Evolutionary conservation across 495 filamentous ascomycete species (phyloP).

Genomic region (Xylaria cubensis): DNA sequence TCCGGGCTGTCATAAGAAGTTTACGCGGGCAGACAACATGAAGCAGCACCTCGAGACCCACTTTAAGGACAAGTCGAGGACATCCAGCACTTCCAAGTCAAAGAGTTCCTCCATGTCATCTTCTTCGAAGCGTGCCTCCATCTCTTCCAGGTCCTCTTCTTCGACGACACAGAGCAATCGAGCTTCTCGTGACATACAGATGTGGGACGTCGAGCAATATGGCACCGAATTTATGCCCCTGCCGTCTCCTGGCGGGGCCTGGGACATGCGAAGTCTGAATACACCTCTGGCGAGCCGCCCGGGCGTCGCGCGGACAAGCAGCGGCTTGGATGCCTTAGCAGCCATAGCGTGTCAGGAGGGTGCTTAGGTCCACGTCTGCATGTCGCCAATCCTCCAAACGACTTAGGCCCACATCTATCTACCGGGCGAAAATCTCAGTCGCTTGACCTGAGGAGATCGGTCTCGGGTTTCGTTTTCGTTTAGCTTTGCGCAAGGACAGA

Average conservation of each 20-base stretch:
- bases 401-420: not conserved
- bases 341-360: slow-evolving; percentile 49
- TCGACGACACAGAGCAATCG: slow-evolving; percentile 34
- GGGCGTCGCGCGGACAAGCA: slow-evolving; percentile 41
- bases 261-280: slow-evolving; percentile 54
- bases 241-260: slow-evolving; percentile 45
- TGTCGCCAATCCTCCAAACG: not conserved
- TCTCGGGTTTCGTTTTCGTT: not conserved
- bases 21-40: slow-evolving; percentile 98
- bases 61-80: slow-evolving; percentile 60
- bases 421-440: not conserved
- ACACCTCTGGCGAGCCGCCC: slow-evolving; percentile 47
- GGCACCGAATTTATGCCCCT: slow-evolving; percentile 30
- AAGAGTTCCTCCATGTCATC: slow-evolving; percentile 47
- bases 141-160: slow-evolving; percentile 40
- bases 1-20: slow-evolving; percentile 81
- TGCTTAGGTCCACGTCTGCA: slow-evolving; percentile 28
- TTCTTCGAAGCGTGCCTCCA: slow-evolving; percentile 43
- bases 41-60: slow-evolving; percentile 96
- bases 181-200: slow-evolving; percentile 37
- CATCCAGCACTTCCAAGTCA: slow-evolving; percentile 38
- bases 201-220: slow-evolving; percentile 42
- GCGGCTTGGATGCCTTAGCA: slow-evolving; percentile 51
- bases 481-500: slow-evolving; percentile 1
- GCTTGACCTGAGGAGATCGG: not conserved